A percentile compares a stretch with the other conserved stretches of the same genome.
Conservation (phyloP, 2,329 filamentous ascomycete species). For the Daldinia sp. region DNA sequence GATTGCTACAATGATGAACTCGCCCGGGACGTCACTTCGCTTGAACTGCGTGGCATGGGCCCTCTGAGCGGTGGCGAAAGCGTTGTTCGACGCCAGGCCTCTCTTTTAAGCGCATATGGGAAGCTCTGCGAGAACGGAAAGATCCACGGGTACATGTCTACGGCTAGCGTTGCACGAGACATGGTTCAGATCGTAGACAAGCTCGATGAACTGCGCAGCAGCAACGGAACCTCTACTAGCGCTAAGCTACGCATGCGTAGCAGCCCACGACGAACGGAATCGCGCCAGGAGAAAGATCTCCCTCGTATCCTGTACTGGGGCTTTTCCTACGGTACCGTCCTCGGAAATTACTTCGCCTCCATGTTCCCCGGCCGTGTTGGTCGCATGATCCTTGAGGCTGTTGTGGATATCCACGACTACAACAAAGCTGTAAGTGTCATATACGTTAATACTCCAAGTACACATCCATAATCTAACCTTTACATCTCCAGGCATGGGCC, state of each 20-base stretch:
- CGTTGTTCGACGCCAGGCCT: constrained; percentile 48
- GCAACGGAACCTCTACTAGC: constrained; percentile 6
- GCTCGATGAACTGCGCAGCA: constrained; percentile 51
- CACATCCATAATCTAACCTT: constrained; percentile 11
- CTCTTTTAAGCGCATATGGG: constrained; percentile 47
- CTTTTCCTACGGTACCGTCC: constrained; percentile 62
- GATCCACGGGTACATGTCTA: constrained; percentile 53
- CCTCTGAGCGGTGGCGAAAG: constrained; percentile 39
- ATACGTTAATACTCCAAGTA: too few species aligned
- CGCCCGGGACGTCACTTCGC: constrained; percentile 46
- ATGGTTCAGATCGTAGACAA: constrained; percentile 61
- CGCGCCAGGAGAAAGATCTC: constrained; percentile 18
- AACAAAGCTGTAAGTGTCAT: constrained; percentile 47
- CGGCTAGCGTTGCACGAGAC: constrained; percentile 57
- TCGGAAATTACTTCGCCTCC: constrained; percentile 59
- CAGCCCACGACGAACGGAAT: constrained; percentile 4
- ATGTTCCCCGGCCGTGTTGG: constrained; percentile 58
- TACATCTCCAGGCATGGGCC: constrained; percentile 49
- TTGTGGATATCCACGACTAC: constrained; percentile 56
- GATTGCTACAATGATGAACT: constrained; percentile 56
- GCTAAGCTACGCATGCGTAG: constrained; percentile 1
- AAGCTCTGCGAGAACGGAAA: constrained; percentile 50
- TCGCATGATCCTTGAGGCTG: constrained; percentile 58
- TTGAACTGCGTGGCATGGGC: constrained; percentile 51
- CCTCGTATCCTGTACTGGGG: constrained; percentile 59